A percentile compares a stretch with the other conserved stretches of the same genome.
Evolutionary conservation across 306 rosid species (phyloP).

Genomic region (Prunus kanzakura): DNA sequence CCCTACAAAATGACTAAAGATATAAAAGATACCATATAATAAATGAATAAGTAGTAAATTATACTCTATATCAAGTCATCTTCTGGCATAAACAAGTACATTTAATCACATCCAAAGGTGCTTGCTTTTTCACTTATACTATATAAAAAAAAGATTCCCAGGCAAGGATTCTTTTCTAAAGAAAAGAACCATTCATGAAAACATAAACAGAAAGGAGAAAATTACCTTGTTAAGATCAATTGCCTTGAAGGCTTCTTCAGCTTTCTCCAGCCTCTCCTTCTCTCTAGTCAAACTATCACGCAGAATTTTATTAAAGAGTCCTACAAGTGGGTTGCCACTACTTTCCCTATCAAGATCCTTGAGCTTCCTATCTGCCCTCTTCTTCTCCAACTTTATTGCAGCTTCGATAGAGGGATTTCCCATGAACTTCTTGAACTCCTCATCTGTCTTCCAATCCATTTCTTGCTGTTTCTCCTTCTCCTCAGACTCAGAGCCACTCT

Average conservation of each 20-base stretch:
- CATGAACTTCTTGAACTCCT: constrained; percentile 83
- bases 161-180: neutral
- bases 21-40: neutral
- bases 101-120: neutral
- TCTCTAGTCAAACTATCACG: constrained; percentile 52
- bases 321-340: constrained; percentile 46
- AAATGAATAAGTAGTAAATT: neutral
- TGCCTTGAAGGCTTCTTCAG: constrained; percentile 65
- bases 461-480: constrained; percentile 58
- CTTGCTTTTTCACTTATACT: neutral
- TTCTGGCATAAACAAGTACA: neutral
- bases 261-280: constrained; percentile 67
- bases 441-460: constrained; percentile 75
- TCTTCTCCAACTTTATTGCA: constrained; percentile 88
- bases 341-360: constrained; percentile 67
- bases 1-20: neutral
- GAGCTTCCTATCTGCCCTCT: constrained; percentile 79
- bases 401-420: constrained; percentile 88
- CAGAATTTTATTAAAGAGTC: constrained; percentile 33
- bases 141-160: neutral
- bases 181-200: neutral
- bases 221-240: constrained; percentile 80
- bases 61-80: neutral
- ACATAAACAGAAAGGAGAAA: neutral
- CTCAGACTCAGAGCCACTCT: neutral